A percentile compares a stretch with the other conserved stretches of the same genome.
Evolutionary conservation across 1,284 basidiomycete genomes (phyloP).

Genomic region (Farysia itapuensis): DNA sequence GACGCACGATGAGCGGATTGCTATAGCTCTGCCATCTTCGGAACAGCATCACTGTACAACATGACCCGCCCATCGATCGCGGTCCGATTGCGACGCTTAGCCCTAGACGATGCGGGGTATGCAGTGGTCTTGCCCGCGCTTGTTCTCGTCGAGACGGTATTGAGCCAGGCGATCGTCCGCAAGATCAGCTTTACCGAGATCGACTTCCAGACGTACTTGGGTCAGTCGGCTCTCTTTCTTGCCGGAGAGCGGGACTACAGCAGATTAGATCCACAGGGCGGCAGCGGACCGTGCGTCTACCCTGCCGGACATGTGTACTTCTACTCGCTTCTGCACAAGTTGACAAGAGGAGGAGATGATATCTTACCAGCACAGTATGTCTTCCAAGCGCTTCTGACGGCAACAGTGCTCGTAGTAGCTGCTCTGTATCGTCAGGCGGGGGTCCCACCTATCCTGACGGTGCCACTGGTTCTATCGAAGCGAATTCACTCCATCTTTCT

Average conservation of each 20-base stretch:
- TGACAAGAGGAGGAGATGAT: constrained; percentile 69
- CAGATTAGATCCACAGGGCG: constrained; percentile 72
- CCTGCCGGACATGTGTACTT: constrained; percentile 90
- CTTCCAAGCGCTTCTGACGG: constrained; percentile 41
- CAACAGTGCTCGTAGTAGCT: constrained; percentile 33
- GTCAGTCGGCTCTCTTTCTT: constrained; percentile 77
- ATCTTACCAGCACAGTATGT: constrained; percentile 65
- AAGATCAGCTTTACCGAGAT: constrained; percentile 75
- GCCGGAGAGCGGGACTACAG: constrained; percentile 83
- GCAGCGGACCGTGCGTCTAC: constrained; percentile 92
- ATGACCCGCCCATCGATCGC: background rate
- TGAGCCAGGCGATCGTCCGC: constrained; percentile 13
- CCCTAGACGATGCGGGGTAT: constrained; percentile 22
- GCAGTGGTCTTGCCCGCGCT: constrained; percentile 15
- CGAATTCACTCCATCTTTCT: constrained; percentile 90
- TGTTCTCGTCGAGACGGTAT: constrained; percentile 6
- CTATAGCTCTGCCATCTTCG: too few relatives aligned
- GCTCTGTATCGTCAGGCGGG: constrained; percentile 39
- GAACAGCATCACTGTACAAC: too few relatives aligned
- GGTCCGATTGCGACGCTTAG: background rate
- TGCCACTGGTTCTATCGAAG: constrained; percentile 83
- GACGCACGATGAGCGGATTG: too few relatives aligned
- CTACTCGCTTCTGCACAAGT: constrained; percentile 71
- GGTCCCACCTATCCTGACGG: constrained; percentile 63
- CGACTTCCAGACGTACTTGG: constrained; percentile 91